Base-by-base conservation (phyloP, 1,284 basidiomycete genomes). In the Ceratobasidium sp. region DNA sequence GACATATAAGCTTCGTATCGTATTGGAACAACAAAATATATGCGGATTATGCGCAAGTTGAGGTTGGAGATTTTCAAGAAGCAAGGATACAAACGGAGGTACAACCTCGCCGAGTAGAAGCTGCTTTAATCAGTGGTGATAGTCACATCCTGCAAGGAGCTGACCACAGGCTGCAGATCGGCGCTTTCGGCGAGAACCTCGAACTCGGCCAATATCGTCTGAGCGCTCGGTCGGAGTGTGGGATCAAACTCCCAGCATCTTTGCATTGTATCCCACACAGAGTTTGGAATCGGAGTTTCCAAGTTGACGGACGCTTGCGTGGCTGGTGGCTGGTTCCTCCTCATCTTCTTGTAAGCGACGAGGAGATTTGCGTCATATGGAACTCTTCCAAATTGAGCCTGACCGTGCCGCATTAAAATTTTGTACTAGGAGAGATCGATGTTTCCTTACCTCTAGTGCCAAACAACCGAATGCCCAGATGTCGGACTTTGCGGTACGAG, bases 381-480 rank as follows among this genome's bases (percentile, higher is more conserved):
- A 1, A 3, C 3, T n/a, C n/a, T 4, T 3, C 33, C 48, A 35
- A 68, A 68, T 38, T 68, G 66, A 23, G 50, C 50, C 66, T 68
- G 35, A 0, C 20, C 1, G 10, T 27, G 2, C 3, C 10, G 7
- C 14, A 65, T 41, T 23, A 20, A 35, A 20, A 65, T 10, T 23
- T 0, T 46, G 30, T 46, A 1, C n/a, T 3, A 23, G 41, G n/a
- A 30, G 2, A 4, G 27, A 10, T 57, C n/a, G 6, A 41, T 1
- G 7, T 30, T 12, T 23, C 18, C 52, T 20, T 59, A 59, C 70
- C 46, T 74, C 70, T 4, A 74, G 48, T n/a, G 70, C 70, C 7
- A 74, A 16, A 46, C 70, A 74, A 12, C 70, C 70, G 30, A 74
- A 64, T 6, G 70, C 70, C 70, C 70, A 74, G 3, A 74, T 54